phyloP scores from a whole-genome alignment of 2,329 filamentous ascomycete genomes.

The Aureobasidium leucospermi region DNA sequence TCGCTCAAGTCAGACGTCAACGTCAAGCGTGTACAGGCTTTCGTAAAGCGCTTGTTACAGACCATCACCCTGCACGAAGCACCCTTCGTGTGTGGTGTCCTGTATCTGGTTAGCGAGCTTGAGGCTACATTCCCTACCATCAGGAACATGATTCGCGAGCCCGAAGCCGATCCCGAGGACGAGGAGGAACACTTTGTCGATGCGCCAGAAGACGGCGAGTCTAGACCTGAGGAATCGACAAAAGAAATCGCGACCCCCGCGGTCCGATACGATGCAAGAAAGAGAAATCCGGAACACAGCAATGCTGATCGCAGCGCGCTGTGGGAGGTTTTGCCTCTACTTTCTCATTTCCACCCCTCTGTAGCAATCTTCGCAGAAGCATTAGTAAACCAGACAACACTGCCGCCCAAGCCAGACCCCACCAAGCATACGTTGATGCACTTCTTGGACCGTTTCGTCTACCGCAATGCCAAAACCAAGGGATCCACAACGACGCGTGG shows the following conservation, averaged over 20 bases:
- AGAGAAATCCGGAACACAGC: slow-evolving; percentile 84
- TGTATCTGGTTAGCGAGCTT: slow-evolving; percentile 81
- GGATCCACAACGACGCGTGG: slow-evolving; percentile 56
- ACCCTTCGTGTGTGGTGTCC: slow-evolving; percentile 83
- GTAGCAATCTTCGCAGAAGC: slow-evolving; percentile 75
- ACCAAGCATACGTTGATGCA: slow-evolving; percentile 85
- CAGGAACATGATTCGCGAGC: slow-evolving; percentile 67
- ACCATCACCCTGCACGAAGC: slow-evolving; percentile 82
- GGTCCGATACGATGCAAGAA: slow-evolving; percentile 69
- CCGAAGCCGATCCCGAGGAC: slow-evolving; percentile 70
- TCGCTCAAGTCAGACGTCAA: slow-evolving; percentile 86
- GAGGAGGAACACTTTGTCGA: slow-evolving; percentile 64
- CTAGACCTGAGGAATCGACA: slow-evolving; percentile 16
- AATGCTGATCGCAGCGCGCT: slow-evolving; percentile 89
- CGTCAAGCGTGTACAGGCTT: slow-evolving; percentile 86
- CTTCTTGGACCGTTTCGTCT: slow-evolving; percentile 98
- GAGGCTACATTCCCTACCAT: slow-evolving; percentile 73
- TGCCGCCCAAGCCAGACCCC: slow-evolving; percentile 83
- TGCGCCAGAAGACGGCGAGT: slow-evolving; percentile 49
- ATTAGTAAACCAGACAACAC: slow-evolving; percentile 60
- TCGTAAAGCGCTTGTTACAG: slow-evolving; percentile 88
- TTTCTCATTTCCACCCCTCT: slow-evolving; percentile 85
- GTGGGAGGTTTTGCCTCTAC: slow-evolving; percentile 81
- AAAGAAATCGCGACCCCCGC: slow-evolving; percentile 21
- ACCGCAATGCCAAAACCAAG: slow-evolving; percentile 77